Conservation (phyloP, 1,284 basidiomycete species). For the Grifola frondosa region DNA sequence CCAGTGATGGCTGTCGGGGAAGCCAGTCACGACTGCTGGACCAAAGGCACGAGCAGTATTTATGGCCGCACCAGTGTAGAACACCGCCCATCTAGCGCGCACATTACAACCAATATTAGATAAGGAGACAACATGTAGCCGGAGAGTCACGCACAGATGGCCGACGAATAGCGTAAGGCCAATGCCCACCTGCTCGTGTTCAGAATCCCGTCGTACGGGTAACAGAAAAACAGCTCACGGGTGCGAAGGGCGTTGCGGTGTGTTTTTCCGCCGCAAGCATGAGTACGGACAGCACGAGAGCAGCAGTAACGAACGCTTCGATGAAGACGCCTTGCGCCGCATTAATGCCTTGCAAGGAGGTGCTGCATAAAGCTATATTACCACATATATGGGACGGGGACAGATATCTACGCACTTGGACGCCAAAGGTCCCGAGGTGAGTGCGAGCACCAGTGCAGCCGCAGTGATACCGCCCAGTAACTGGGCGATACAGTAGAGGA, state of each 20-base stretch:
- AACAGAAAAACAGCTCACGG: slow-evolving; percentile 38
- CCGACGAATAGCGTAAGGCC: slow-evolving; percentile 68
- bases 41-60: slow-evolving; percentile 79
- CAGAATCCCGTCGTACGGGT: not conserved
- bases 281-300: slow-evolving; percentile 59
- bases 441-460: slow-evolving; percentile 56
- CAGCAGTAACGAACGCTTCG: slow-evolving; percentile 68
- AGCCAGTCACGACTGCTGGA: slow-evolving; percentile 67
- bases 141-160: slow-evolving; percentile 50
- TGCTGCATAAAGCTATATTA: slow-evolving; percentile 35
- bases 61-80: slow-evolving; percentile 59
- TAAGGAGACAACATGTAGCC: not conserved
- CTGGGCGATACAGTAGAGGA: slow-evolving; percentile 64
- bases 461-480: slow-evolving; percentile 62
- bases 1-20: slow-evolving; percentile 57
- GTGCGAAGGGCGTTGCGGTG: slow-evolving; percentile 69
- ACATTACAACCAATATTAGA: not conserved
- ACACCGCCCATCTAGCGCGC: slow-evolving; percentile 39
- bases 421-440: slow-evolving; percentile 60
- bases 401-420: slow-evolving; percentile 44
- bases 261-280: slow-evolving; percentile 75
- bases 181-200: slow-evolving; percentile 53
- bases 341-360: slow-evolving; percentile 46
- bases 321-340: slow-evolving; percentile 64
- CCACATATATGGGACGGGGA: not conserved